These are phyloP conservation scores for Pharnaceum exiguum DNA, from an alignment of 148 eudicot species.

Conservation along the genomic window DNA sequence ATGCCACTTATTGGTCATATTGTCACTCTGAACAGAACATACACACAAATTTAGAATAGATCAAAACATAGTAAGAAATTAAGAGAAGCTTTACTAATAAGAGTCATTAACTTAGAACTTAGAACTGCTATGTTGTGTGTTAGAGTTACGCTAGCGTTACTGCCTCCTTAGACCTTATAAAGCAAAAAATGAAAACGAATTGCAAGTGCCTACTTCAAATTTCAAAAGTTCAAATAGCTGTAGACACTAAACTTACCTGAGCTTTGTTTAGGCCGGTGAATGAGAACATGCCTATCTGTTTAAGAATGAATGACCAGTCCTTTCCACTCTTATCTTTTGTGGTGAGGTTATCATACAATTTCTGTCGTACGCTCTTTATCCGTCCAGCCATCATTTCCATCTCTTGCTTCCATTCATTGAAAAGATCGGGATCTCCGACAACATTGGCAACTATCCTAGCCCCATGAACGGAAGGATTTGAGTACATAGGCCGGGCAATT, in stretches of 20 bases:
- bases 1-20: constrained; percentile 93
- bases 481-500: constrained; percentile 95
- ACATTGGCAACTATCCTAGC: constrained; percentile 88
- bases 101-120: neutral
- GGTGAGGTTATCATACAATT: constrained; percentile 54
- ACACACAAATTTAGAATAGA: neutral
- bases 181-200: too few species aligned
- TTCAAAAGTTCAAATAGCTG: too few species aligned
- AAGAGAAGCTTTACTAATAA: neutral
- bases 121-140: too few species aligned
- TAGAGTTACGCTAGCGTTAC: too few species aligned
- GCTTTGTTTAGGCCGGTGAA: constrained; percentile 87
- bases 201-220: too few species aligned
- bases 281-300: constrained; percentile 94
- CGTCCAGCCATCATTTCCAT: constrained; percentile 95
- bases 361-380: constrained; percentile 68
- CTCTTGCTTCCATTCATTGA: constrained; percentile 84
- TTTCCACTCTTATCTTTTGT: constrained; percentile 79
- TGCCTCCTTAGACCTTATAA: too few species aligned
- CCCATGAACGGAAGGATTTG: constrained; percentile 95
- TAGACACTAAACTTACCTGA: constrained; percentile 56
- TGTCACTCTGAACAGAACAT: constrained; percentile 81
- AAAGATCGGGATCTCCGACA: constrained; percentile 61
- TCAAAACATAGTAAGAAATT: neutral
- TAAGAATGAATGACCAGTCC: constrained; percentile 90